Evolutionary conservation across 2,329 filamentous ascomycete genomes (phyloP).

Genomic region (Fusarium sp.): DNA sequence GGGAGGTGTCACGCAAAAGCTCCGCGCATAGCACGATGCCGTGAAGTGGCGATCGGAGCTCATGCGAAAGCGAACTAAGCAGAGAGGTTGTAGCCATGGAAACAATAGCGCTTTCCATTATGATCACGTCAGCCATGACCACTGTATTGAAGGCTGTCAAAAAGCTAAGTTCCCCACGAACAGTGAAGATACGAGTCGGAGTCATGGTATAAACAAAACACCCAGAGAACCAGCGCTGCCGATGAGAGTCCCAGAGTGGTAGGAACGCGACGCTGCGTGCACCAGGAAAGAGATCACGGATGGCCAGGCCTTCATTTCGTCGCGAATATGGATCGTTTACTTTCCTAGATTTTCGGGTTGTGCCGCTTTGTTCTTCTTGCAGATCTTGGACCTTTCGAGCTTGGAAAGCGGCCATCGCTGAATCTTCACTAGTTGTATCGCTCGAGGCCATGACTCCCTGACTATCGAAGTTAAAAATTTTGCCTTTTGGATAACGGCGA

Average conservation of each 20-base stretch:
- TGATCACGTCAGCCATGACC: constrained; percentile 68
- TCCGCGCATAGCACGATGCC: constrained; percentile 69
- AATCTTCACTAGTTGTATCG: constrained; percentile 50
- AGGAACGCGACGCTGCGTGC: constrained; percentile 62
- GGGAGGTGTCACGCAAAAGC: constrained; percentile 63
- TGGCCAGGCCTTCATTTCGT: constrained; percentile 39
- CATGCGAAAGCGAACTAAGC: constrained; percentile 72
- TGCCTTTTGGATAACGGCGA: constrained; percentile 60
- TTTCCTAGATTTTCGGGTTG: neutral
- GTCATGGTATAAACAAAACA: constrained; percentile 64
- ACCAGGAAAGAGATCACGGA: constrained; percentile 56
- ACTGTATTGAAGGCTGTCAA: constrained; percentile 65
- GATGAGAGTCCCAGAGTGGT: constrained; percentile 62
- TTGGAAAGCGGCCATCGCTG: neutral
- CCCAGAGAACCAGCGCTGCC: constrained; percentile 63
- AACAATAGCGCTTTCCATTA: constrained; percentile 56
- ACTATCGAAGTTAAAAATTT: constrained; percentile 61
- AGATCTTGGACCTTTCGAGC: neutral
- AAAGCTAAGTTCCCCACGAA: constrained; percentile 64
- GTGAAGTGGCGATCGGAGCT: constrained; percentile 72
- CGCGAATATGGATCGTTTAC: constrained; percentile 26
- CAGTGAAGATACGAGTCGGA: constrained; percentile 59
- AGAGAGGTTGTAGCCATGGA: constrained; percentile 68
- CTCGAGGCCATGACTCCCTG: constrained; percentile 53
- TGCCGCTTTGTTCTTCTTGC: neutral